These are phyloP conservation scores for Sedum album DNA, from an alignment of 164 flowering plant genomes.

Conservation along the genomic window DNA sequence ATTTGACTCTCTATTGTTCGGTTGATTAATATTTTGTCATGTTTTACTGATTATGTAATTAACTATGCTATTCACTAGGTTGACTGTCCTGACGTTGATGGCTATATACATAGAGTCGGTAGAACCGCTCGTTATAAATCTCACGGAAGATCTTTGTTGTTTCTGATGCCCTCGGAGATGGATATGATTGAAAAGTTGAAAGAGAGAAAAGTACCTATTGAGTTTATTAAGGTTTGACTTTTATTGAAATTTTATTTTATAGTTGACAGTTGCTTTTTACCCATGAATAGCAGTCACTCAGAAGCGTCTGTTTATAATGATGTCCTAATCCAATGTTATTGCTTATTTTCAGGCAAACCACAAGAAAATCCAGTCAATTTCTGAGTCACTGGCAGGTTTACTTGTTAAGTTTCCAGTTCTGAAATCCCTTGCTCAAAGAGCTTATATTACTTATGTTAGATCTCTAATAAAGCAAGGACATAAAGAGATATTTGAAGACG, in stretches of 20 bases:
- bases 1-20: not conserved
- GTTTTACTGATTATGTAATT: not conserved
- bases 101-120: conserved; percentile 95
- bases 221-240: conserved; percentile 42
- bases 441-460: conserved; percentile 70
- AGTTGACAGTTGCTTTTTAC: not conserved
- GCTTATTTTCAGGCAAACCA: conserved; percentile 48
- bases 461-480: conserved; percentile 56
- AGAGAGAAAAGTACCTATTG: conserved; percentile 52
- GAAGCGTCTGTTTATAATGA: not conserved
- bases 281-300: not conserved
- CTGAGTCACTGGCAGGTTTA: conserved; percentile 48
- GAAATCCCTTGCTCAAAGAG: conserved; percentile 63
- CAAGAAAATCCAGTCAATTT: conserved; percentile 52
- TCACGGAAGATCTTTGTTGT: conserved; percentile 68
- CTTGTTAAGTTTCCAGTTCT: conserved; percentile 61
- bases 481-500: conserved; percentile 74
- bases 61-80: conserved; percentile 31
- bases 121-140: conserved; percentile 83
- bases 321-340: not conserved
- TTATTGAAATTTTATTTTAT: not conserved
- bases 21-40: not conserved
- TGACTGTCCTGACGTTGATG: conserved; percentile 87
- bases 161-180: conserved; percentile 67
- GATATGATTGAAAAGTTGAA: conserved; percentile 70